Base-by-base conservation (phyloP, 495 filamentous ascomycete genomes). In the Geoglossum glabrum region DNA sequence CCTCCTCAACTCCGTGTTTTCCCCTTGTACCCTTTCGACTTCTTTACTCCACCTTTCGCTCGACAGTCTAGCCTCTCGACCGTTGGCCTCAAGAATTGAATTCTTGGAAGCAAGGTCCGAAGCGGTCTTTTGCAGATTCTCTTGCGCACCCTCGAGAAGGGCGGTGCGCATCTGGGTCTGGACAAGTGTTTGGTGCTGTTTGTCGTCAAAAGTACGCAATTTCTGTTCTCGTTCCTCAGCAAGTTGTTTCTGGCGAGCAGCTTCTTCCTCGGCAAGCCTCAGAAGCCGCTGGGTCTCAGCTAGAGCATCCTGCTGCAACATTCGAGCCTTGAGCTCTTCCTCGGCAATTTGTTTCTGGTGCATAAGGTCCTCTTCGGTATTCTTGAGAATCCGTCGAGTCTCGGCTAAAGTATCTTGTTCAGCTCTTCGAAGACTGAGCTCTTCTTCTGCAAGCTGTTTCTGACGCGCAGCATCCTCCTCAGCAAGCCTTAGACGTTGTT, bases 321-420 rank as follows among this genome's bases (percentile, higher is more conserved):
- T 75, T 52, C 87, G 79, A 49, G 67, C 69, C 49, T 80, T 76
- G 59, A 81, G 72, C 62, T 92, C 86, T 28, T 78, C 71, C 30
- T 80, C 74, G 10, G 78, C 67, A 26, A 73, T 72, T 45, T 73
- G 64, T 31, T 82, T 77, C 56, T 92, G 78, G 30, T 84, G 80
- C 51, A 72, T 72, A 60, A 79, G 71, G 63, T 82, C 81, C 61
- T 92, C 85, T 64, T 90, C 83, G 38, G 85, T 83, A 60, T 83
- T 76, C 60, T 81, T 79, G 6, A 92, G 73, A 19, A 83, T 74
- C 57, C 79, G 76, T 66, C 86, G 79, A 28, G 81, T 74, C 63
- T 92, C 83, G 38, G 76, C 74, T 27, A 88, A 72, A 55, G 80
- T 80, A 64, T 90, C 85, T 64, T 90, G 84, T 1, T 82, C 79